Conservation (phyloP, 1,284 basidiomycete species). For the Malassezia pachydermatis region DNA sequence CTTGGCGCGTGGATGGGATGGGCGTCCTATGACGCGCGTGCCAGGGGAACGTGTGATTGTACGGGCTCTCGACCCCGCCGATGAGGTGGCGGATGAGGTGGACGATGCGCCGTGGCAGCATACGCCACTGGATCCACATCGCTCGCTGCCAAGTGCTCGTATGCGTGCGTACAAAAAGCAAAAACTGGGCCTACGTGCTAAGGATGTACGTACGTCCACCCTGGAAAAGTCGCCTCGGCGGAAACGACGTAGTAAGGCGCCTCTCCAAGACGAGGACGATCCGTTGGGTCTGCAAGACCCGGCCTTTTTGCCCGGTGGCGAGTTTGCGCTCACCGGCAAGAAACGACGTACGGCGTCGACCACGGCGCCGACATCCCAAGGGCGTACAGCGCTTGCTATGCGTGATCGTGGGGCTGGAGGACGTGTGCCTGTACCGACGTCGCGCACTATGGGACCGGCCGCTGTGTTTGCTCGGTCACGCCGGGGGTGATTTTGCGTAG, state of each 20-base stretch:
- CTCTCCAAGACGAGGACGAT: constrained; percentile 21
- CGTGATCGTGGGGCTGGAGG: constrained; percentile 13
- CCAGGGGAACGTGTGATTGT: constrained; percentile 20
- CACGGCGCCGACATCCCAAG: constrained; percentile 1
- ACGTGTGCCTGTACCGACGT: constrained; percentile 7
- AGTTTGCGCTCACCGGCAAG: constrained; percentile 12
- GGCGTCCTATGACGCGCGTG: constrained; percentile 27
- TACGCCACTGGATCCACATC: constrained; percentile 20
- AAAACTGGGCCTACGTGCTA: constrained; percentile 13
- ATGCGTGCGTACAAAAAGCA: constrained; percentile 31
- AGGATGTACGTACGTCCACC: constrained; percentile 8
- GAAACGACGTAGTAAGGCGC: not conserved
- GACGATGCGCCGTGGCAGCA: constrained; percentile 21
- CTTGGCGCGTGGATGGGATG: constrained; percentile 31
- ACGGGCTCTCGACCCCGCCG: constrained; percentile 23
- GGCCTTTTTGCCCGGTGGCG: constrained; percentile 35
- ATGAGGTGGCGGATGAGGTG: constrained; percentile 9
- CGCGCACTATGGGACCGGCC: constrained; percentile 1
- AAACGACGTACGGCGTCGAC: too few species aligned
- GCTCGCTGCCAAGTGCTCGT: constrained; percentile 27
- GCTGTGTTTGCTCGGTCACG: not conserved
- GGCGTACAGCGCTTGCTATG: not conserved
- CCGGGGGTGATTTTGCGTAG: not conserved
- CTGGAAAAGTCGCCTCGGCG: constrained; percentile 4
- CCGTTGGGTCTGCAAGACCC: constrained; percentile 40